phyloP scores from a whole-genome alignment of 1,284 basidiomycete species.

The Moesziomyces sp. region DNA sequence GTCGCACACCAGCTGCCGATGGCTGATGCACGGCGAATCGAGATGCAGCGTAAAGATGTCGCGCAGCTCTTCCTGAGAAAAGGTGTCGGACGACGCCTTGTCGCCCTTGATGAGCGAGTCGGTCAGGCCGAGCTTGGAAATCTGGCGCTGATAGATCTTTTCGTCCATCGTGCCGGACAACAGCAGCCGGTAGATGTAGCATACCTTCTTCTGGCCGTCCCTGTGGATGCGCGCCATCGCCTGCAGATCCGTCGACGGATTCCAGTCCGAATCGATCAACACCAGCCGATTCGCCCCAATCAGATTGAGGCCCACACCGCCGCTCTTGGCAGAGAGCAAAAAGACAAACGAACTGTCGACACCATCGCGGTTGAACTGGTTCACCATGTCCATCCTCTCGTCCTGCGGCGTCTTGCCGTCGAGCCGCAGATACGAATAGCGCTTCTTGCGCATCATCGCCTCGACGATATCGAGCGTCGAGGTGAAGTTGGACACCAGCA shows the following conservation, averaged over 20 bases:
- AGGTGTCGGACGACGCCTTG: constrained; percentile 47
- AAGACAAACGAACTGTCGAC: constrained; percentile 76
- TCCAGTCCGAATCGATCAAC: constrained; percentile 90
- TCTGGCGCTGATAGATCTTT: constrained; percentile 77
- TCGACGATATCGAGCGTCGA: constrained; percentile 92
- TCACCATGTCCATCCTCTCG: constrained; percentile 52
- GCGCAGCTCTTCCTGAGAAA: constrained; percentile 67
- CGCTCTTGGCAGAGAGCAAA: constrained; percentile 93
- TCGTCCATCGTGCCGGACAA: constrained; percentile 67
- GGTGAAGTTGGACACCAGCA: constrained; percentile 67
- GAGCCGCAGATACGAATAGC: constrained; percentile 83
- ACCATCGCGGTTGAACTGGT: constrained; percentile 55
- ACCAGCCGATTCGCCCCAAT: constrained; percentile 96
- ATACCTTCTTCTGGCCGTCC: constrained; percentile 89
- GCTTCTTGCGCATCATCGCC: constrained; percentile 79
- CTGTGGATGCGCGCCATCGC: constrained; percentile 89
- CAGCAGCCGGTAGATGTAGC: constrained; percentile 90
- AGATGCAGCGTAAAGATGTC: constrained; percentile 90
- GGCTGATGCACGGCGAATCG: constrained; percentile 87
- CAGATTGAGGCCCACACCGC: constrained; percentile 97
- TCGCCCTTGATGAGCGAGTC: constrained; percentile 71
- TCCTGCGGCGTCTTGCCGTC: constrained; percentile 74
- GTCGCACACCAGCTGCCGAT: constrained; percentile 71
- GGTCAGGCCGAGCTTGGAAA: constrained; percentile 89
- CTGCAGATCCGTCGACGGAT: constrained; percentile 85